Base-by-base conservation (phyloP, 768 basidiomycete species). In the Cyathus striatus region DNA sequence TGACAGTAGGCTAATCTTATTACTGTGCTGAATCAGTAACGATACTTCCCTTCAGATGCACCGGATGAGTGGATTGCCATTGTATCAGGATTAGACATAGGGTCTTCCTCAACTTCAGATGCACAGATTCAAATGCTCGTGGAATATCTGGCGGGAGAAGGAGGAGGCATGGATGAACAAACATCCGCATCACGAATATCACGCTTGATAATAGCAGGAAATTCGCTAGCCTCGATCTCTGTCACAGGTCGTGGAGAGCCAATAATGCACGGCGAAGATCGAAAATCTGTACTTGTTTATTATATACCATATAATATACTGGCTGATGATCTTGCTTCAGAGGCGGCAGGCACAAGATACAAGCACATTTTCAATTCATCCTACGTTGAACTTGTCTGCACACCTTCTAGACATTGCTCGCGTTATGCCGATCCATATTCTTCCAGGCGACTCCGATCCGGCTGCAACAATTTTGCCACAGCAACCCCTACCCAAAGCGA, bases 381-480 rank as follows among this genome's bases (percentile, higher is more conserved):
- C 94, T 1, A 81, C 81, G 7, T 66, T 75, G 5, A 75, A 66
- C 35, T 76, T 97, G 24, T 77, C 89, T 10, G 68, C 75, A 1
- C 72, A 86, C 49, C 70, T 98, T 32, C 64, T 75, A 25, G 91
- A 96, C 51, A 73, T 97, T 38, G 77, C 81, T 5, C 76, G 79
- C 10, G 74, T 80, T 14, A 70, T 99, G 50, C 89, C 94, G 1
- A 73, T 97, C 24, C 91, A 94, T 55, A 68, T 99, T 22, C 70
- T 98, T 32, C 90, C 94, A 2, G 96, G 96, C 6, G 79, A 81
- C 41, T 72, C 75, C 25, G 96, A 99, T 62, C 96, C 95, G 2
- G 78, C 91, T 12, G 91, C 90, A 0, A 75, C 78, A 0, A 91
- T 94, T 27, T 68, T 99, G 50, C 96, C 96, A 3, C 96, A 99